phyloP scores from a whole-genome alignment of 306 rosid species.

The Vigna mungo region DNA sequence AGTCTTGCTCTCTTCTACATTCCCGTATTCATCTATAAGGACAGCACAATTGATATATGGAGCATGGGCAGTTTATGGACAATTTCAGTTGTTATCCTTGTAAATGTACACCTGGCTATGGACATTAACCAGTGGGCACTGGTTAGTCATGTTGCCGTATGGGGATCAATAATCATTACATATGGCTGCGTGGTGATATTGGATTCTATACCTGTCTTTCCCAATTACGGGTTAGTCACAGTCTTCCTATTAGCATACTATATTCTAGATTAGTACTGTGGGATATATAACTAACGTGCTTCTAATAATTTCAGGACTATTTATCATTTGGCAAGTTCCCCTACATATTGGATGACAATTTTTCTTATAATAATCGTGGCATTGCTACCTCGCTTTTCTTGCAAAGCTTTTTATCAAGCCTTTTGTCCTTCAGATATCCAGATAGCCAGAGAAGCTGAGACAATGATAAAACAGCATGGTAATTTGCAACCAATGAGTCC shows the following conservation, averaged over 20 bases:
- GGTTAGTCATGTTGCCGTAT: conserved; percentile 70
- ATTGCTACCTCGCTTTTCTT: conserved; percentile 75
- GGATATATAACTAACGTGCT: conserved; percentile 42
- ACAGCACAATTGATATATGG: conserved; percentile 80
- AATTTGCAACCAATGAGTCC: conserved; percentile 47
- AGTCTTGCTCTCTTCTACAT: conserved; percentile 79
- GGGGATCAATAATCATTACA: conserved; percentile 86
- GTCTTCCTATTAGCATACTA: conserved; percentile 3
- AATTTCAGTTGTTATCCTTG: conserved; percentile 79
- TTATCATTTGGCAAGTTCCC: conserved; percentile 63
- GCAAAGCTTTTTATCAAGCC: conserved; percentile 60
- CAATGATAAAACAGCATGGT: conserved; percentile 39
- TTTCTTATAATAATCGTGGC: conserved; percentile 66
- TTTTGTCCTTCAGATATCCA: conserved; percentile 82
- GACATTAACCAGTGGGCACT: conserved; percentile 69
- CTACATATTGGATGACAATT: conserved; percentile 74
- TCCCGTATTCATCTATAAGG: conserved; percentile 70
- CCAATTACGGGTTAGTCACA: conserved; percentile 76
- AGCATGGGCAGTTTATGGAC: conserved; percentile 95
- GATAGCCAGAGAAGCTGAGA: conserved; percentile 78
- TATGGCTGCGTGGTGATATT: conserved; percentile 73
- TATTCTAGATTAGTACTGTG: conserved; percentile 12
- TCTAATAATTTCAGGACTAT: conserved; percentile 66
- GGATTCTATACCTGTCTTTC: conserved; percentile 78
- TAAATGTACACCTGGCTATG: conserved; percentile 86